phyloP scores from a whole-genome alignment of 768 basidiomycete genomes.

The Hydnum rufescens region DNA sequence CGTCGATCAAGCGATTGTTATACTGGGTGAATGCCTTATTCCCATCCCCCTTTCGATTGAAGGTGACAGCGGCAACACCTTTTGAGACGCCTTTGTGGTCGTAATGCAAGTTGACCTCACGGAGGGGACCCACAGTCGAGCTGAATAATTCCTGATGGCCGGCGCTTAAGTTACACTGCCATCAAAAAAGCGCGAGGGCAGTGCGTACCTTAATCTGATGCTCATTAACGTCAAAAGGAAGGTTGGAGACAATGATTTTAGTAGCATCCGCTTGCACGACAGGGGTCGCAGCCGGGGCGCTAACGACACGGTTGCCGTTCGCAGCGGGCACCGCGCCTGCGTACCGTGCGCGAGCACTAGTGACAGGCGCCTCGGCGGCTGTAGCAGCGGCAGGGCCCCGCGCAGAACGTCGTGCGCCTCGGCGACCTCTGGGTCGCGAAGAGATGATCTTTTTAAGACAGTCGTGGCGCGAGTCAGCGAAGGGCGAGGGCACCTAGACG shows the following conservation, averaged over 20 bases:
- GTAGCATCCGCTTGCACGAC: neutral
- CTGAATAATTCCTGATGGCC: constrained; percentile 67
- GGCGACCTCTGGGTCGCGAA: constrained; percentile 5
- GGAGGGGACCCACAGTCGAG: constrained; percentile 72
- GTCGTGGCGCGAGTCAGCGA: neutral
- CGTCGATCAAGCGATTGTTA: constrained; percentile 99
- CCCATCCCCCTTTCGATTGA: constrained; percentile 73
- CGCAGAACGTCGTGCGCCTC: constrained; percentile 3
- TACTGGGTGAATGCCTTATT: constrained; percentile 84
- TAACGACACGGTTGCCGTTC: neutral
- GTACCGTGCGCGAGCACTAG: constrained; percentile 4
- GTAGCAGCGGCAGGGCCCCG: constrained; percentile 5
- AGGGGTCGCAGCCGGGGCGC: neutral
- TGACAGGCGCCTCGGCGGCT: constrained; percentile 3
- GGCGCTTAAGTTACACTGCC: constrained; percentile 6
- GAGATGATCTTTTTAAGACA: constrained; percentile 8
- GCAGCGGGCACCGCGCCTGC: constrained; percentile 3
- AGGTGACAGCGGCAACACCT: constrained; percentile 73
- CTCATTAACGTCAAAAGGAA: constrained; percentile 36
- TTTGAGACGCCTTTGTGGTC: constrained; percentile 74
- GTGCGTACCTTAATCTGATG: constrained; percentile 67
- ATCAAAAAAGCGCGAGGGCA: neutral
- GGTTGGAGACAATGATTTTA: constrained; percentile 11
- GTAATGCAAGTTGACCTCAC: constrained; percentile 69
- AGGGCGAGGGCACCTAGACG: neutral